Conservation (phyloP, 108 stramenopile genomes). For the Stephanodiscus minutulus region DNA sequence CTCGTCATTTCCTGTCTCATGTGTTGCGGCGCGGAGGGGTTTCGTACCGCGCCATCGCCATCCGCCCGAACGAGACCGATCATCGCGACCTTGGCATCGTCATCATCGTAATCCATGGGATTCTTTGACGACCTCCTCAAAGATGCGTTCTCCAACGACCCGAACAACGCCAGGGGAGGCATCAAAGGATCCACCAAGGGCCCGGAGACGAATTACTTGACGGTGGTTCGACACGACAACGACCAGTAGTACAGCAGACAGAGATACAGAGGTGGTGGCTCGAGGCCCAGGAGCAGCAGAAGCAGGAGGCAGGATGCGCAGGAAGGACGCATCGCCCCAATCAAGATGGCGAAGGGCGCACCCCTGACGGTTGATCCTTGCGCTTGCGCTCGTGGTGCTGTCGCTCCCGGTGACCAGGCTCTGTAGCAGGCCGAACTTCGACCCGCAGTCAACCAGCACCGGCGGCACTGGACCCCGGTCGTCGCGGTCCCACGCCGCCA, state of each 20-base stretch:
- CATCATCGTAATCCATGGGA: slow-evolving; percentile 38
- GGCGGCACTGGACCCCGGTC: slow-evolving; percentile 79
- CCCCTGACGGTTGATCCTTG: slow-evolving; percentile 32
- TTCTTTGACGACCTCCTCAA: slow-evolving; percentile 70
- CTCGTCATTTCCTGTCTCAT: background rate
- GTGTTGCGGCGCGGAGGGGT: background rate
- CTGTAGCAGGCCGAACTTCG: slow-evolving; percentile 60
- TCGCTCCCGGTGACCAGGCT: slow-evolving; percentile 61
- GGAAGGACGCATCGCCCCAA: background rate
- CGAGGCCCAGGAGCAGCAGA: slow-evolving; percentile 42
- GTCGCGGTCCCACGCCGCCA: slow-evolving; percentile 83
- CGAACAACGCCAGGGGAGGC: slow-evolving; percentile 40
- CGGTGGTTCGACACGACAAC: too few species aligned
- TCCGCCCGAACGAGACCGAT: background rate
- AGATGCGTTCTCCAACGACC: slow-evolving; percentile 75
- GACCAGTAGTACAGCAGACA: slow-evolving; percentile 34
- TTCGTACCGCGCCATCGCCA: slow-evolving; percentile 1
- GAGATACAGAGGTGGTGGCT: slow-evolving; percentile 74
- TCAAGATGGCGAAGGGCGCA: slow-evolving; percentile 33
- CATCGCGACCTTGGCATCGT: too few species aligned
- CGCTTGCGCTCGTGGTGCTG: slow-evolving; percentile 26
- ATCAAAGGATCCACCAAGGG: slow-evolving; percentile 60
- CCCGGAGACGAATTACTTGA: slow-evolving; percentile 38
- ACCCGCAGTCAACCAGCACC: slow-evolving; percentile 82
- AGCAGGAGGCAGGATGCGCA: background rate